These are phyloP conservation scores for Arthromyces matolae DNA, from an alignment of 768 basidiomycete species.

Conservation along the genomic window DNA sequence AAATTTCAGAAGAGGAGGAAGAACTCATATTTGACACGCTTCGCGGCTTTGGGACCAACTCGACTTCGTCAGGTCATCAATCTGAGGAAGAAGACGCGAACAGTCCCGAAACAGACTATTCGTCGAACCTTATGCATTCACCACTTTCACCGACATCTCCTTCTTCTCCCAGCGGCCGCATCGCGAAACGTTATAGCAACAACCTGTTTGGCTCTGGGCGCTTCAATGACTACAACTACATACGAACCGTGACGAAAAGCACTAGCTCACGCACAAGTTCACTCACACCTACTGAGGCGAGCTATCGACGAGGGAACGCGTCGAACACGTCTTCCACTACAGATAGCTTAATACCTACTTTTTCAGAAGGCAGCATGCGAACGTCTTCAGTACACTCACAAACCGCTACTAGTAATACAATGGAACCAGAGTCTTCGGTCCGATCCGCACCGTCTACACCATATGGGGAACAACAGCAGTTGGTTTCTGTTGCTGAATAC, in stretches of 20 bases:
- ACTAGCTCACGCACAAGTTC: constrained; percentile 46
- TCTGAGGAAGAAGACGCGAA: constrained; percentile 36
- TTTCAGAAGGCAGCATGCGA: constrained; percentile 49
- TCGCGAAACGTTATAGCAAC: constrained; percentile 76
- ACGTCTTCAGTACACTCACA: constrained; percentile 39
- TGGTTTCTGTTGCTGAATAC: constrained; percentile 38
- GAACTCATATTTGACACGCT: constrained; percentile 80
- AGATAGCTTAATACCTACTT: constrained; percentile 46
- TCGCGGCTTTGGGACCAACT: constrained; percentile 40
- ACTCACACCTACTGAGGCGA: constrained; percentile 46
- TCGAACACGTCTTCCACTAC: constrained; percentile 42
- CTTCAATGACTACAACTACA: constrained; percentile 69
- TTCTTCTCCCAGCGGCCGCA: constrained; percentile 46
- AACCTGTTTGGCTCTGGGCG: constrained; percentile 83
- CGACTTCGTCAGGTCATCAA: constrained; percentile 23
- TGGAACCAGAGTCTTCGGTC: constrained; percentile 33
- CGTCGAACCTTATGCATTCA: constrained; percentile 31
- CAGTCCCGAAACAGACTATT: constrained; percentile 26
- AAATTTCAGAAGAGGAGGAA: constrained; percentile 79
- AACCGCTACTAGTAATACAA: constrained; percentile 31
- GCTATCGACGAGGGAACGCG: constrained; percentile 25
- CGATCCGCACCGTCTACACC: constrained; percentile 41
- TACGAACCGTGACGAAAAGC: constrained; percentile 49
- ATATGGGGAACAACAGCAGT: constrained; percentile 33
- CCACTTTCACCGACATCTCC: constrained; percentile 26